Evolutionary conservation across 2,329 filamentous ascomycete genomes (phyloP).

Genomic region (Pseudodiploospora longispora): DNA sequence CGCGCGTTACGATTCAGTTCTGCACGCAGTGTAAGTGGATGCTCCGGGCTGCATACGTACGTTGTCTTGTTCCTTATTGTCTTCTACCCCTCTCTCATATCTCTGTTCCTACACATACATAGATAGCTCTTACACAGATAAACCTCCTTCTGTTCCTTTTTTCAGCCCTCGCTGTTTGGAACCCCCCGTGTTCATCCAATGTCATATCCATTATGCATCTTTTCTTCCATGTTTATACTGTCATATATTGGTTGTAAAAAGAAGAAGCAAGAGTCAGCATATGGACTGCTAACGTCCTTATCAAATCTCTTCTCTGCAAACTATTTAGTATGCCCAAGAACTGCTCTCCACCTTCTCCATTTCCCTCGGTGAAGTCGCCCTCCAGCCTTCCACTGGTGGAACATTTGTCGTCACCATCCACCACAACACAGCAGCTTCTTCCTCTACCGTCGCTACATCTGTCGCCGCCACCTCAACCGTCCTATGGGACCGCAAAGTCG

Average conservation of each 20-base stretch:
- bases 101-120: too few relatives aligned
- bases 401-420: conserved; percentile 67
- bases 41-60: conserved; percentile 75
- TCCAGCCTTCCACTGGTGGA: conserved; percentile 79
- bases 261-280: too few relatives aligned
- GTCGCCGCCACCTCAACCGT: conserved; percentile 23
- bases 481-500: conserved; percentile 80
- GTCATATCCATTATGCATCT: too few relatives aligned
- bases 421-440: conserved; percentile 23
- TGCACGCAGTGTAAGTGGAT: conserved; percentile 95
- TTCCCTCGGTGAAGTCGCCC: conserved; percentile 74
- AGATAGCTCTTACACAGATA: background rate
- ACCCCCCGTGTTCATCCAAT: too few relatives aligned
- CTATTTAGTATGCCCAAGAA: conserved; percentile 76
- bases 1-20: conserved; percentile 79
- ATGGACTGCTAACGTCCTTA: background rate
- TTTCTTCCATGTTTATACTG: background rate
- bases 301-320: background rate
- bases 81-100: background rate
- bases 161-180: background rate
- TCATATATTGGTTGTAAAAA: too few relatives aligned
- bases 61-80: conserved; percentile 17
- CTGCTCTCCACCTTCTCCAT: conserved; percentile 87
- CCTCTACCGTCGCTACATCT: conserved; percentile 2
- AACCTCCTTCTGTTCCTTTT: background rate